Evolutionary conservation across 345 rosid genomes (phyloP), one percentile per base, ranked within the genome.

Genomic region (Populus pruinosa): DNA sequence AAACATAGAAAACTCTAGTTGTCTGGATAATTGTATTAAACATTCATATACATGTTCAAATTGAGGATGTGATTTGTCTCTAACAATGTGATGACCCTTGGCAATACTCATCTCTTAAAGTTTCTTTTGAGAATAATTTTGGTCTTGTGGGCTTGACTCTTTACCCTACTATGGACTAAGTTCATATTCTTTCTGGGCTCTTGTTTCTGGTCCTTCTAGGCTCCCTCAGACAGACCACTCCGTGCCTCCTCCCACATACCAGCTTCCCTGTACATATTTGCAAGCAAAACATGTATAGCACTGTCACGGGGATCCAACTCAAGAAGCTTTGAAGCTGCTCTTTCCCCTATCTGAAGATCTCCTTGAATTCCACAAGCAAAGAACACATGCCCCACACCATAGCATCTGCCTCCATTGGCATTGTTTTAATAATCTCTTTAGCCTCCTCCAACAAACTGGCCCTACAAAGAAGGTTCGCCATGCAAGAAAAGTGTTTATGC

Each of bases 391-490:
- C 96, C 99, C 96, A 95, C 56, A 92, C 87, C 7, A 80, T 89
- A 63, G 89, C 91, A 89, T 93, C 97, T 63, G 92, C 88, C 81
- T 87, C 84, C 77, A 93, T 82, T 69, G 92, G 90, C 93, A 95
- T 92, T 88, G 82, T 84, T 44, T 87, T 83, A 73, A 93, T 85
- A 74, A 92, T 86, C 80, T 79, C 83, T 70, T 87, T 90, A 4
- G 97, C 98, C 82, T 95, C 98, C 74, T 91, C 84, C 62, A 93
- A 72, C 25, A 86, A 87, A 76, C 98, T 97, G 55, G 96, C 92
- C 85, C 93, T 87, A 55, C 99, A 98, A 70, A 92, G 80, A 80
- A 95, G 94, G 75, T 92, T 93, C 71, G 93, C 93, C 98, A 95
- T 90, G 78, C 93, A 90, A 11, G 96, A 91, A 84, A 93, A 95